Conservation (phyloP, 108 stramenopile genomes). For the Schizochytrium sp. region DNA sequence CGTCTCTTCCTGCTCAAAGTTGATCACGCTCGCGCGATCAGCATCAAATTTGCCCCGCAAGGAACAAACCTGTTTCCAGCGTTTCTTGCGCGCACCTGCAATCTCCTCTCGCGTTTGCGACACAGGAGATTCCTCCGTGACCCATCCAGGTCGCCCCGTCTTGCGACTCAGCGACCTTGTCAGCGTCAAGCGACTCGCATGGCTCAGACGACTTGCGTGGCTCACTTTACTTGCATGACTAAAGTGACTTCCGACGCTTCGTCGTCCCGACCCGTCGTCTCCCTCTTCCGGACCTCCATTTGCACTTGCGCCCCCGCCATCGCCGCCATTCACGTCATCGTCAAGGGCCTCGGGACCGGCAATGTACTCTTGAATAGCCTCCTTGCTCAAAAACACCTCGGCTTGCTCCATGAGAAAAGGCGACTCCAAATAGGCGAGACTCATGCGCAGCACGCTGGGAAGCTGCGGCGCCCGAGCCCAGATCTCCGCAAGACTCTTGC, state of each 20-base stretch:
- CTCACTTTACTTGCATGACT: neutral
- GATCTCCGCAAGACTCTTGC: neutral
- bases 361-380: neutral
- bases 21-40: neutral
- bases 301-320: neutral
- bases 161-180: neutral
- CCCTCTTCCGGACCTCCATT: too few species aligned
- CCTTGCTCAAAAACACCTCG: neutral
- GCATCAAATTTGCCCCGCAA: neutral
- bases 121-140: neutral
- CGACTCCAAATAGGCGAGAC: neutral
- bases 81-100: neutral
- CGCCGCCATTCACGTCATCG: neutral
- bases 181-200: neutral
- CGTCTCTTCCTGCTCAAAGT: neutral
- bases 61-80: neutral
- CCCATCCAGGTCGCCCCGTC: neutral
- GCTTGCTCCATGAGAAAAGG: neutral
- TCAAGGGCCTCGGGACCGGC: neutral
- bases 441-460: neutral
- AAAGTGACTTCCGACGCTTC: neutral
- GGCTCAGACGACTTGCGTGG: neutral
- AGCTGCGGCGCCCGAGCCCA: neutral
- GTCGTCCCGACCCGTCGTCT: neutral
- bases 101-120: neutral